Evolutionary conservation across 2,329 filamentous ascomycete genomes (phyloP).

Genomic region (Nothophoma quercina): DNA sequence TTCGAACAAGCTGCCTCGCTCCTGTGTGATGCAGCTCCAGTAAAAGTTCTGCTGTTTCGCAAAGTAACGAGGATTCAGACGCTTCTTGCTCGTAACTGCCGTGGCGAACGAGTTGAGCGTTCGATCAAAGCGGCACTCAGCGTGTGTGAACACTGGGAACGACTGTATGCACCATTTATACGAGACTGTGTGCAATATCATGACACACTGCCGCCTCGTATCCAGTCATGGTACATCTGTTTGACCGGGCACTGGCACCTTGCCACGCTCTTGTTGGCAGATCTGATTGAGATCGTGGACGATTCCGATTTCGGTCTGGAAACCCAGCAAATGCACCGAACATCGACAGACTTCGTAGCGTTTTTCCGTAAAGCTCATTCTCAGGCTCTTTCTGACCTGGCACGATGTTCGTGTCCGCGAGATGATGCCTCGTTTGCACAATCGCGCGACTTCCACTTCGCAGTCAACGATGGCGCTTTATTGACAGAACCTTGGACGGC

Average conservation of each 20-base stretch:
- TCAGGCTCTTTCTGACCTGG: slow-evolving; percentile 58
- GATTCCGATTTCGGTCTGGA: slow-evolving; percentile 39
- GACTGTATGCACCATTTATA: slow-evolving; percentile 61
- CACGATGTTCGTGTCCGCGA: slow-evolving; percentile 54
- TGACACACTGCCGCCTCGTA: slow-evolving; percentile 58
- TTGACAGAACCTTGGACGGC: slow-evolving; percentile 68
- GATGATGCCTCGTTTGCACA: slow-evolving; percentile 38
- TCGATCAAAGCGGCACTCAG: slow-evolving; percentile 57
- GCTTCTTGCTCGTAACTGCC: slow-evolving; percentile 53
- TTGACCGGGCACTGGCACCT: slow-evolving; percentile 67
- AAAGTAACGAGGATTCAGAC: slow-evolving; percentile 65
- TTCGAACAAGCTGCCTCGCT: slow-evolving; percentile 60
- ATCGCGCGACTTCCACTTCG: slow-evolving; percentile 59
- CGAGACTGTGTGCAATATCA: slow-evolving; percentile 61
- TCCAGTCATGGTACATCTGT: slow-evolving; percentile 68
- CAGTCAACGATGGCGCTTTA: slow-evolving; percentile 63
- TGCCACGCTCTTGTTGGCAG: slow-evolving; percentile 62
- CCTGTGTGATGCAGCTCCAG: slow-evolving; percentile 62
- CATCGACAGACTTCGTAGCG: slow-evolving; percentile 45
- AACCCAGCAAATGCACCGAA: slow-evolving; percentile 34
- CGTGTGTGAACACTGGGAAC: slow-evolving; percentile 65
- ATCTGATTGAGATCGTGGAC: slow-evolving; percentile 62
- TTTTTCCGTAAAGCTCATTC: slow-evolving; percentile 56
- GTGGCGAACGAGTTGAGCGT: slow-evolving; percentile 55
- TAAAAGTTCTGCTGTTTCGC: slow-evolving; percentile 67